Conservation (phyloP, 2,329 filamentous ascomycete genomes). For the Exophiala xenobiotica region DNA sequence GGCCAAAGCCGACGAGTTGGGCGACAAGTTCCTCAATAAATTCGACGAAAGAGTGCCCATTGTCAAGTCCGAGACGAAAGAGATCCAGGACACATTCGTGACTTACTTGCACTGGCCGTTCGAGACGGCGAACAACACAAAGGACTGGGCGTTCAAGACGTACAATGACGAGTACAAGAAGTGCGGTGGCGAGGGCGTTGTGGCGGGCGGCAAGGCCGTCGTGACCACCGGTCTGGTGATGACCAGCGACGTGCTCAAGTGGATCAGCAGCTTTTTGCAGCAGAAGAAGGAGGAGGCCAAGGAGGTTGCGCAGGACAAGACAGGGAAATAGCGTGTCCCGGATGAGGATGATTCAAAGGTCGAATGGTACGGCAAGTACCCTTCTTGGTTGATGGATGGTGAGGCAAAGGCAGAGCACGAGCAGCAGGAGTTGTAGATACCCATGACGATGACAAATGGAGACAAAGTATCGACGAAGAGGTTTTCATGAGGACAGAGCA, state of each 20-base stretch:
- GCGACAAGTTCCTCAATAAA: slow-evolving; percentile 67
- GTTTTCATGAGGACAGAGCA: too few relatives aligned
- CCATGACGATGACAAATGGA: too few relatives aligned
- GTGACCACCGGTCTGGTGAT: slow-evolving; percentile 67
- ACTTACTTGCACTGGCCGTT: slow-evolving; percentile 62
- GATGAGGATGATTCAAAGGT: background rate
- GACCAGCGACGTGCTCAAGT: slow-evolving; percentile 63
- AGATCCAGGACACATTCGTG: slow-evolving; percentile 65
- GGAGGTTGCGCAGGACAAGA: slow-evolving; percentile 39
- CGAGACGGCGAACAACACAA: slow-evolving; percentile 60
- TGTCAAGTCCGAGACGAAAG: slow-evolving; percentile 72
- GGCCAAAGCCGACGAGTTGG: slow-evolving; percentile 73
- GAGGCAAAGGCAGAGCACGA: too few relatives aligned
- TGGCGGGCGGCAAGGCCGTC: slow-evolving; percentile 69
- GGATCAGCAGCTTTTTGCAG: slow-evolving; percentile 59
- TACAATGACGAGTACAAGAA: slow-evolving; percentile 49
- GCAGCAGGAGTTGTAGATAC: too few relatives aligned
- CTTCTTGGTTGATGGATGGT: background rate
- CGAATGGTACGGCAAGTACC: background rate
- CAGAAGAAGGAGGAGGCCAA: slow-evolving; percentile 63
- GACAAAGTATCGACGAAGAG: too few relatives aligned
- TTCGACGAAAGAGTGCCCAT: slow-evolving; percentile 70
- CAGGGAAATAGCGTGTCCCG: slow-evolving; percentile 17
- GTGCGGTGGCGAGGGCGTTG: slow-evolving; percentile 55
- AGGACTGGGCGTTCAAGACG: slow-evolving; percentile 43